These are phyloP conservation scores for Arbutus unedo DNA, from an alignment of 148 eudicot species.

Conservation along the genomic window DNA sequence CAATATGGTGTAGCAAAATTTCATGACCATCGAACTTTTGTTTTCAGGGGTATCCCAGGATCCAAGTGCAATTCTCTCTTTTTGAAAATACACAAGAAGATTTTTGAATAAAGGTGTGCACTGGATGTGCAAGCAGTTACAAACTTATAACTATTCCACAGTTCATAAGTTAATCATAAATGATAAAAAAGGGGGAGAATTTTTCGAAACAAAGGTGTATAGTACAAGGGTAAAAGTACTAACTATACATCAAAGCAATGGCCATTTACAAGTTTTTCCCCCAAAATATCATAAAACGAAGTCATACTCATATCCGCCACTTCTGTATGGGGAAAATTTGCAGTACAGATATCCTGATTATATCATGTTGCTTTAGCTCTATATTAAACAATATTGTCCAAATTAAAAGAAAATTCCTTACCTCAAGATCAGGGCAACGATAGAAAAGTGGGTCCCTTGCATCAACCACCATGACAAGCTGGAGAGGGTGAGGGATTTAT, in stretches of 20 bases:
- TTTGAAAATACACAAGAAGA: not conserved
- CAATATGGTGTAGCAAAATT: not conserved
- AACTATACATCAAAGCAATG: not conserved
- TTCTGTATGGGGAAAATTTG: not conserved
- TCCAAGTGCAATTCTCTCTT: not conserved
- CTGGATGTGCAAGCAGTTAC: not conserved
- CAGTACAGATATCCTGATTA: not conserved
- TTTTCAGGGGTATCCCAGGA: not conserved
- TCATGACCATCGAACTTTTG: not conserved
- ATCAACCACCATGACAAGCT: constrained; percentile 99
- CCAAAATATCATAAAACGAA: not conserved
- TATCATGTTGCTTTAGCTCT: not conserved
- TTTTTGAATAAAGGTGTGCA: not conserved
- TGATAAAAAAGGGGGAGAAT: not conserved
- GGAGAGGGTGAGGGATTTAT: constrained; percentile 19
- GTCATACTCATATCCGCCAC: not conserved
- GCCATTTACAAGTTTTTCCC: not conserved
- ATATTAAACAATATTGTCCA: not conserved
- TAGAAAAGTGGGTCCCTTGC: constrained; percentile 96
- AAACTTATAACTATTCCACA: not conserved
- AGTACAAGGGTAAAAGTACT: not conserved
- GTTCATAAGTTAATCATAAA: not conserved
- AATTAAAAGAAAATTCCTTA: constrained; percentile 27
- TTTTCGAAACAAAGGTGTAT: not conserved
- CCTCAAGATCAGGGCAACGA: constrained; percentile 98